Base-by-base conservation (phyloP, 176 grass and related monocot species). In the Zoysia japonica region DNA sequence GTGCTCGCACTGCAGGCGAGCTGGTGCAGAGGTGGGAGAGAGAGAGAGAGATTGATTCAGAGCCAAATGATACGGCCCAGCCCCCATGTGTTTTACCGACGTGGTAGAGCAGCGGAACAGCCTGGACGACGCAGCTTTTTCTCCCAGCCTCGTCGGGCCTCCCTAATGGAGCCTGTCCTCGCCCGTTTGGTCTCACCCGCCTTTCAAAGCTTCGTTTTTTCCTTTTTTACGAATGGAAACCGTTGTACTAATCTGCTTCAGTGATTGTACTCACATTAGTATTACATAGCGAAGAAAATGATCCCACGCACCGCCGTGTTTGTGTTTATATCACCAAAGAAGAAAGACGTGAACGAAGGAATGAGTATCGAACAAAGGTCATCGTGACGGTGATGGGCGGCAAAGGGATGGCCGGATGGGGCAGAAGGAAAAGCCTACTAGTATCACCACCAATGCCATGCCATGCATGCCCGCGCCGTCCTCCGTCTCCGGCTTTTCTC, bases 51-150 rank as follows among this genome's bases (percentile, higher is more conserved):
- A 41, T 57, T 48, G 3, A 11, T 11, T 35, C 59, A 36, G 59
- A 61, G 59, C 47, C 47, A 85, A 67, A 45, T 86, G 52, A 75
- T 81, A 86, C 77, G 78, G 71, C 47, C 75, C 56, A 71, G 61
- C 75, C 46, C 79, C 74, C 66, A 44, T 71, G 74, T 71, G 82
- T 84, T 42, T 15, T 64, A 65, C 75, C 83, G 19, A 76, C 61
- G 70, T 44, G 57, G 28, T 67, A 74, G 59, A 36, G 59, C 84
- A 74, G 42, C 67, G 60, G 77, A 74, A 59, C 84, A 80, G 62
- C 69, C 70, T 80, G 84, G 73, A 51, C 42, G 5, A 55, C 28
- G 35, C 84, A 80, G 61, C 61, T 78, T 86, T 85, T 59, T 74
- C 50, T 43, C 13, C 51, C 55, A 11, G 47, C 56, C 48, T 3